phyloP scores from a whole-genome alignment of 768 basidiomycete species.

The Artomyces pyxidatus region DNA sequence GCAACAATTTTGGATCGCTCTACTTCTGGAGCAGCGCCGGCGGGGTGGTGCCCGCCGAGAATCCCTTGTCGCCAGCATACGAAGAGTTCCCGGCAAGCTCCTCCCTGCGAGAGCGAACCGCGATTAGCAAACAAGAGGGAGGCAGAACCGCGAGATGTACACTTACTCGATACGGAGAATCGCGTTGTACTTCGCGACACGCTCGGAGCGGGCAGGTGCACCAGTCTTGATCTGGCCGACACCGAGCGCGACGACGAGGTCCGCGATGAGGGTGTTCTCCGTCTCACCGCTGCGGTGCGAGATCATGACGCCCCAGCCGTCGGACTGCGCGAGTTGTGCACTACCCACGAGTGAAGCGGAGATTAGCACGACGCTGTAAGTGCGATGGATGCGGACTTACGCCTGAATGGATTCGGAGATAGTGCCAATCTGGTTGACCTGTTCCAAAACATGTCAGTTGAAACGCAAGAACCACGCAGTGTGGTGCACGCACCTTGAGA shows the following conservation, averaged over 20 bases:
- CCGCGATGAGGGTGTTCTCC: slow-evolving; percentile 94
- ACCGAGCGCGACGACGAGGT: slow-evolving; percentile 89
- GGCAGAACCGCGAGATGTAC: neutral
- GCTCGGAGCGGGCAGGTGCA: slow-evolving; percentile 92
- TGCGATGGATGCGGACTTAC: slow-evolving; percentile 40
- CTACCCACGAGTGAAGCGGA: slow-evolving; percentile 29
- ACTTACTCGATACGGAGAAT: slow-evolving; percentile 86
- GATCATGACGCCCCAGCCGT: slow-evolving; percentile 99
- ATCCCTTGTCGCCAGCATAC: slow-evolving; percentile 72
- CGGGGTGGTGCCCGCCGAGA: slow-evolving; percentile 66
- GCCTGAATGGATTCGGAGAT: slow-evolving; percentile 99
- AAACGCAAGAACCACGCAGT: slow-evolving; percentile 1
- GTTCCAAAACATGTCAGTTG: neutral
- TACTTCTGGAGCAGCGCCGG: slow-evolving; percentile 71
- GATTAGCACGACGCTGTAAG: neutral
- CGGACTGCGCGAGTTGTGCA: slow-evolving; percentile 91
- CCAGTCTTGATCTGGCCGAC: slow-evolving; percentile 98
- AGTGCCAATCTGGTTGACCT: slow-evolving; percentile 98
- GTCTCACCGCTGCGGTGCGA: slow-evolving; percentile 99
- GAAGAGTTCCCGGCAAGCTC: slow-evolving; percentile 63
- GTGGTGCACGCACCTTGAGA: slow-evolving; percentile 57
- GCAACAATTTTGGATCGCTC: too few species aligned
- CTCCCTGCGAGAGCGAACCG: slow-evolving; percentile 39
- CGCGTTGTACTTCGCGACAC: slow-evolving; percentile 91
- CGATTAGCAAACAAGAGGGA: slow-evolving; percentile 3